These are phyloP conservation scores for Camelina sativa DNA, from an alignment of 345 rosid species.

Conservation along the genomic window DNA sequence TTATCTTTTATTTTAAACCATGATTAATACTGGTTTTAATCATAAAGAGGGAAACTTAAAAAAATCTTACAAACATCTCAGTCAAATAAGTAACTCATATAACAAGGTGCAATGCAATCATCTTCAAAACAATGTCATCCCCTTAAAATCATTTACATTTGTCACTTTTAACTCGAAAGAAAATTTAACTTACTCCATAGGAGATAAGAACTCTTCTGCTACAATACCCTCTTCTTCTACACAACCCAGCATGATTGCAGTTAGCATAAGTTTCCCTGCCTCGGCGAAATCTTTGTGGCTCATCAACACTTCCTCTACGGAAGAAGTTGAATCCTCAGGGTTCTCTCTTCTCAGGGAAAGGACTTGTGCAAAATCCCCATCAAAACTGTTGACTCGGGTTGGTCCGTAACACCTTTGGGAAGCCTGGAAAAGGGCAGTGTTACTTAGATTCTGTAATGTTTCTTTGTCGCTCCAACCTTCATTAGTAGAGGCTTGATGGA, in stretches of 20 bases:
- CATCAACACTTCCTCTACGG: slow-evolving; percentile 82
- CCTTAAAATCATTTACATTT: slow-evolving; percentile 15
- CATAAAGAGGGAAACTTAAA: neutral
- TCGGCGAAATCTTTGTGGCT: slow-evolving; percentile 81
- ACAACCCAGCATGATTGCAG: slow-evolving; percentile 72
- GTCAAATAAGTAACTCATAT: slow-evolving; percentile 24
- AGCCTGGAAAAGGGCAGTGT: slow-evolving; percentile 77
- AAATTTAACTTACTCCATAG: slow-evolving; percentile 41
- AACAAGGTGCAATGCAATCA: slow-evolving; percentile 14
- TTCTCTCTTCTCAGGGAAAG: slow-evolving; percentile 69
- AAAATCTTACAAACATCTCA: slow-evolving; percentile 14
- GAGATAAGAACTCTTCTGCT: slow-evolving; percentile 37
- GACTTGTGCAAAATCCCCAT: slow-evolving; percentile 68
- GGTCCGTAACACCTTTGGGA: slow-evolving; percentile 76
- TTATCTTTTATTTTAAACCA: neutral
- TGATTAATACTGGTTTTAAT: neutral
- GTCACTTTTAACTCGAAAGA: neutral
- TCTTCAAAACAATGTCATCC: neutral
- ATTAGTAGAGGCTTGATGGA: slow-evolving; percentile 55
- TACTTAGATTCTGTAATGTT: slow-evolving; percentile 63
- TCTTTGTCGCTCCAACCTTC: slow-evolving; percentile 96
- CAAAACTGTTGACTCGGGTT: slow-evolving; percentile 55
- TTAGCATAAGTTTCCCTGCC: slow-evolving; percentile 87
- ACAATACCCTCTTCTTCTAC: slow-evolving; percentile 44
- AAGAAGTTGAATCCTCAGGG: slow-evolving; percentile 47